A percentile compares a stretch with the other conserved stretches of the same genome.
phyloP scores from a whole-genome alignment of 2,329 filamentous ascomycete genomes.

The Tolypocladium cylindrosporum region DNA sequence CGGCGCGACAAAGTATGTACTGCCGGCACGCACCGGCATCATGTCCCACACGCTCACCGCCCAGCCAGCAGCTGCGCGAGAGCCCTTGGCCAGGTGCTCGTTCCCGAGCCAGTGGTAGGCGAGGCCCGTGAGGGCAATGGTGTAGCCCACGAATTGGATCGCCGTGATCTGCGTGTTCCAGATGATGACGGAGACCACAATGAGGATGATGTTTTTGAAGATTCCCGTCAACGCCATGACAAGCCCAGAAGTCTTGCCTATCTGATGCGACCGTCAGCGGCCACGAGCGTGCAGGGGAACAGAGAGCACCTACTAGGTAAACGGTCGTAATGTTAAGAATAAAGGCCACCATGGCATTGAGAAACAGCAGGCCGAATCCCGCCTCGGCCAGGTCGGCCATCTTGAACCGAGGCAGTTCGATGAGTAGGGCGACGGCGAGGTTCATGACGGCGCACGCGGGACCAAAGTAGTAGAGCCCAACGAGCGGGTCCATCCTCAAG shows the following conservation, averaged over 20 bases:
- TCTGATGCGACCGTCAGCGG: slow-evolving; percentile 37
- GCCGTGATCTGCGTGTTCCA: slow-evolving; percentile 63
- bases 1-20: not conserved
- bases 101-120: slow-evolving; percentile 37
- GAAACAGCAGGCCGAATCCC: slow-evolving; percentile 54
- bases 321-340: slow-evolving; percentile 74
- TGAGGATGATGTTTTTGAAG: slow-evolving; percentile 79
- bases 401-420: slow-evolving; percentile 58
- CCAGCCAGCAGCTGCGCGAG: not conserved
- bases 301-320: slow-evolving; percentile 54
- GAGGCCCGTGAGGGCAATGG: slow-evolving; percentile 49
- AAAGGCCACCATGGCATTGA: slow-evolving; percentile 70
- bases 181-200: slow-evolving; percentile 64
- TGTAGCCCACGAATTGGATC: slow-evolving; percentile 70
- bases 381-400: slow-evolving; percentile 55
- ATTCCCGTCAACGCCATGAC: slow-evolving; percentile 81
- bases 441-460: slow-evolving; percentile 80
- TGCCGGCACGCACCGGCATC: not conserved
- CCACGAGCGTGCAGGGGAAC: not conserved
- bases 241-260: slow-evolving; percentile 78
- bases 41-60: not conserved
- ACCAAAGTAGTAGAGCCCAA: slow-evolving; percentile 84
- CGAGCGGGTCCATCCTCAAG: slow-evolving; percentile 79
- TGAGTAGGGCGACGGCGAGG: slow-evolving; percentile 54
- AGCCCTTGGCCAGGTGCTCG: slow-evolving; percentile 16